Percentiles rank a stretch among this genome's conserved stretches.
These are phyloP conservation scores for Achaetomiella virescens DNA, from an alignment of 495 filamentous ascomycete species.

Conservation along the genomic window DNA sequence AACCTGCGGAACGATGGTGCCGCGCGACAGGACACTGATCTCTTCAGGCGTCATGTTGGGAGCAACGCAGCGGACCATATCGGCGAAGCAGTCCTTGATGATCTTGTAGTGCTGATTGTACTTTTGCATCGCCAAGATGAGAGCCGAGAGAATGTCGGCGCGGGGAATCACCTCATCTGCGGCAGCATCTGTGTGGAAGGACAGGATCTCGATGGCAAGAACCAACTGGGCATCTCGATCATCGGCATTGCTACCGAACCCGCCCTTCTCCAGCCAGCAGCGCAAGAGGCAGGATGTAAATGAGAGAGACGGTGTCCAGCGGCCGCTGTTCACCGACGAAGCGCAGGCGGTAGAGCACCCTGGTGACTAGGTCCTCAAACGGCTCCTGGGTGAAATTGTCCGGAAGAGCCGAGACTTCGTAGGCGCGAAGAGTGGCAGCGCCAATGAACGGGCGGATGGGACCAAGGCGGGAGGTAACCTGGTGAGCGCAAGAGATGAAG, in stretches of 20 bases:
- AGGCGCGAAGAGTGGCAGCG: conserved; percentile 72
- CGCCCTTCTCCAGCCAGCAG: conserved; percentile 67
- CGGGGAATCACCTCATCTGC: conserved; percentile 69
- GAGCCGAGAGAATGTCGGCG: conserved; percentile 56
- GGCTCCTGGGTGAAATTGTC: conserved; percentile 68
- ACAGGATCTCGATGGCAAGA: conserved; percentile 81
- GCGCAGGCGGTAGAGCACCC: conserved; percentile 82
- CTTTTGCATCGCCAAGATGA: conserved; percentile 77
- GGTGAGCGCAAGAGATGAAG: conserved; percentile 69
- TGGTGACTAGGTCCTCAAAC: conserved; percentile 77
- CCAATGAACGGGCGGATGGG: conserved; percentile 73
- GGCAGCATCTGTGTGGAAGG: conserved; percentile 75
- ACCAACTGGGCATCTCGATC: conserved; percentile 83
- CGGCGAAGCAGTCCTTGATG: conserved; percentile 82
- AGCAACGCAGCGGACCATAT: conserved; percentile 73
- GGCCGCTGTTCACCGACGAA: conserved; percentile 88
- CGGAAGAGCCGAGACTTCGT: conserved; percentile 65
- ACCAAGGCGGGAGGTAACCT: conserved; percentile 69
- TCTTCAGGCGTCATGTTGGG: conserved; percentile 66
- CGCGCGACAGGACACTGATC: conserved; percentile 62
- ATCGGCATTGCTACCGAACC: conserved; percentile 64
- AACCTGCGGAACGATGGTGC: conserved; percentile 67
- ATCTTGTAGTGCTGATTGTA: conserved; percentile 91
- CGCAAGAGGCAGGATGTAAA: conserved; percentile 78
- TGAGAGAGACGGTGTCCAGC: conserved; percentile 77